These are phyloP conservation scores for Niebla homalea DNA, from an alignment of 495 filamentous ascomycete species.

Conservation along the genomic window DNA sequence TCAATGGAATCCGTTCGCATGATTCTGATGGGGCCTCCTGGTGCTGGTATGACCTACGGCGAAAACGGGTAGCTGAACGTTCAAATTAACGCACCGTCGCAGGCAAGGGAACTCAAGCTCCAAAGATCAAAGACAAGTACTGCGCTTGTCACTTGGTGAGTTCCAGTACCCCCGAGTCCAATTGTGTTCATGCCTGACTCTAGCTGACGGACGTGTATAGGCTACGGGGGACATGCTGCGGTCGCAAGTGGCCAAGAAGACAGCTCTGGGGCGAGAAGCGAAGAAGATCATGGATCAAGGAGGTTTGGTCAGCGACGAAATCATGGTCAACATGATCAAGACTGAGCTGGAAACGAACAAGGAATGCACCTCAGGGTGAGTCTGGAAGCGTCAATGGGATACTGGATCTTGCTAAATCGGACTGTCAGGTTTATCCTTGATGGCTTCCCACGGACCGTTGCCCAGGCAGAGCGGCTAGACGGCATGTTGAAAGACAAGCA, in stretches of 20 bases:
- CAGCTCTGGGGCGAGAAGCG: slow-evolving; percentile 79
- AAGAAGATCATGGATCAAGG: slow-evolving; percentile 99
- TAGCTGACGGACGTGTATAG: slow-evolving; percentile 31
- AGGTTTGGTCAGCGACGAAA: slow-evolving; percentile 95
- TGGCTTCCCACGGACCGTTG: slow-evolving; percentile 92
- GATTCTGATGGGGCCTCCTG: slow-evolving; percentile 95
- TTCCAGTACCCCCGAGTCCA: background rate
- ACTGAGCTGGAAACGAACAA: slow-evolving; percentile 83
- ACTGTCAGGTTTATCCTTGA: slow-evolving; percentile 84
- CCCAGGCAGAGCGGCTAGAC: slow-evolving; percentile 89
- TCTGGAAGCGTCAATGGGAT: slow-evolving; percentile 15
- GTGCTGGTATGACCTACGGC: slow-evolving; percentile 59
- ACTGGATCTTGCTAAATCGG: background rate
- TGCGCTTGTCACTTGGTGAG: slow-evolving; percentile 91
- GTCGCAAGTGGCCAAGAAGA: slow-evolving; percentile 97
- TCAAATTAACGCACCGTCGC: background rate
- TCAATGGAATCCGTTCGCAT: slow-evolving; percentile 60
- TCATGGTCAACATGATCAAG: slow-evolving; percentile 99
- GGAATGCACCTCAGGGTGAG: slow-evolving; percentile 92
- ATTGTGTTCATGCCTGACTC: slow-evolving; percentile 1
- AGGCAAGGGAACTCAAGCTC: slow-evolving; percentile 99
- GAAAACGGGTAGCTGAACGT: background rate
- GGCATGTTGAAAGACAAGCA: slow-evolving; percentile 64
- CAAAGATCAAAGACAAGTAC: slow-evolving; percentile 94
- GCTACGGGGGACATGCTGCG: slow-evolving; percentile 99